Conservation (phyloP, 2,329 filamentous ascomycete genomes). For the Xylariaceae sp. region DNA sequence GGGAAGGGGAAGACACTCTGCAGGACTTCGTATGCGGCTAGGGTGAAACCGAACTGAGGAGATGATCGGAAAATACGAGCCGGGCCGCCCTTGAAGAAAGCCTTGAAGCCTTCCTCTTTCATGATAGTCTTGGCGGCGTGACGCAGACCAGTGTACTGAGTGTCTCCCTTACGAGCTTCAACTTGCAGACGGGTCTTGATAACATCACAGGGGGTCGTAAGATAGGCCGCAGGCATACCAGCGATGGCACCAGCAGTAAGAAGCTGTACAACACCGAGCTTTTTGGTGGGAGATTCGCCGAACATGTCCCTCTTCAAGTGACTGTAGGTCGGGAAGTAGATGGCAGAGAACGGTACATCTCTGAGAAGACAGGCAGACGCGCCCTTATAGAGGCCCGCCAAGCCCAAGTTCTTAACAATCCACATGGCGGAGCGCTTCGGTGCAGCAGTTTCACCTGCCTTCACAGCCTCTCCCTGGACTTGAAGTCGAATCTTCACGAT, state of each 20-base stretch:
- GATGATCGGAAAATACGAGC: constrained; percentile 93
- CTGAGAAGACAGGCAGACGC: constrained; percentile 90
- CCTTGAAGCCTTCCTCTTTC: constrained; percentile 87
- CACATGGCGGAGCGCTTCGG: constrained; percentile 92
- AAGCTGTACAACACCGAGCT: constrained; percentile 84
- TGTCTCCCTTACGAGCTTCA: constrained; percentile 93
- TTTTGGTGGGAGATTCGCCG: constrained; percentile 82
- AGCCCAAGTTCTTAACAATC: constrained; percentile 93
- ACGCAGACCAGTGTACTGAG: constrained; percentile 77
- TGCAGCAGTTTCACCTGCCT: constrained; percentile 68
- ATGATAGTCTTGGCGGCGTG: constrained; percentile 81
- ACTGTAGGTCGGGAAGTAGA: constrained; percentile 96
- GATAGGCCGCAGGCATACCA: constrained; percentile 86
- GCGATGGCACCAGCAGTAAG: constrained; percentile 92
- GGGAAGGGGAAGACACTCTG: constrained; percentile 79
- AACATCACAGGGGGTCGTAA: constrained; percentile 96
- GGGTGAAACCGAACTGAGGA: constrained; percentile 95
- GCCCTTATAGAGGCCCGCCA: constrained; percentile 94
- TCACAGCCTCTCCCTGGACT: constrained; percentile 92
- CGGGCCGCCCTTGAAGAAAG: constrained; percentile 98
- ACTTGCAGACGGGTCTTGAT: constrained; percentile 99
- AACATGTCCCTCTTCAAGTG: constrained; percentile 94
- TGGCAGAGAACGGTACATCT: constrained; percentile 96
- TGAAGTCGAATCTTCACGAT: constrained; percentile 99
- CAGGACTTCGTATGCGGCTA: constrained; percentile 90